A percentile compares a stretch with the other conserved stretches of the same genome.
These are phyloP conservation scores for Tetrahymena elliotti DNA, from an alignment of 73 alveolate species.

Conservation along the genomic window DNA sequence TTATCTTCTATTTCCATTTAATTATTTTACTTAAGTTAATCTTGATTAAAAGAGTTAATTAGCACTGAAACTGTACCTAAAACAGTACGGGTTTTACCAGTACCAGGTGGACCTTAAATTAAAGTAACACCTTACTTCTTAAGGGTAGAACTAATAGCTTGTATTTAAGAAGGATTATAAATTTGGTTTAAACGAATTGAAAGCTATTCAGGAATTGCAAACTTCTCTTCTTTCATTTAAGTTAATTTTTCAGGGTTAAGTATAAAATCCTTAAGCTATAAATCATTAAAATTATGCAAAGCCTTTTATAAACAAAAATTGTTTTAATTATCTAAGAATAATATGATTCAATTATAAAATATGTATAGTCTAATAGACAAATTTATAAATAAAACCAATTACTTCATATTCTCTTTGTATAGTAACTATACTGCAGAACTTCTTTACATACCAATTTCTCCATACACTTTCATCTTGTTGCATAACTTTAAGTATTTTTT, in stretches of 20 bases:
- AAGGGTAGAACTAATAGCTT: constrained; percentile 19
- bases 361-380: not conserved
- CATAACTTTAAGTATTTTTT: not conserved
- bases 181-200: not conserved
- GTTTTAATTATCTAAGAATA: not conserved
- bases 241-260: not conserved
- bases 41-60: not conserved
- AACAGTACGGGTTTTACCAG: constrained; percentile 40
- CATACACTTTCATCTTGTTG: not conserved
- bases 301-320: constrained; percentile 9
- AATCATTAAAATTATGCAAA: constrained; percentile 5
- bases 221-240: not conserved
- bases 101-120: constrained; percentile 46
- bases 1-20: constrained; percentile 17
- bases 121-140: constrained; percentile 32
- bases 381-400: not conserved
- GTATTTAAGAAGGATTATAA: constrained; percentile 6
- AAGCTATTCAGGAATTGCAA: constrained; percentile 7
- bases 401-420: not conserved
- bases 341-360: not conserved
- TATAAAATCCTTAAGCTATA: constrained; percentile 2
- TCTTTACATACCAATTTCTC: not conserved
- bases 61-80: constrained; percentile 32
- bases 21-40: not conserved
- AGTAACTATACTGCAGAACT: not conserved